Percentiles rank a stretch among this genome's conserved stretches.
phyloP scores from a whole-genome alignment of 352 stramenopile genomes.

The Globisporangium barbulae region DNA sequence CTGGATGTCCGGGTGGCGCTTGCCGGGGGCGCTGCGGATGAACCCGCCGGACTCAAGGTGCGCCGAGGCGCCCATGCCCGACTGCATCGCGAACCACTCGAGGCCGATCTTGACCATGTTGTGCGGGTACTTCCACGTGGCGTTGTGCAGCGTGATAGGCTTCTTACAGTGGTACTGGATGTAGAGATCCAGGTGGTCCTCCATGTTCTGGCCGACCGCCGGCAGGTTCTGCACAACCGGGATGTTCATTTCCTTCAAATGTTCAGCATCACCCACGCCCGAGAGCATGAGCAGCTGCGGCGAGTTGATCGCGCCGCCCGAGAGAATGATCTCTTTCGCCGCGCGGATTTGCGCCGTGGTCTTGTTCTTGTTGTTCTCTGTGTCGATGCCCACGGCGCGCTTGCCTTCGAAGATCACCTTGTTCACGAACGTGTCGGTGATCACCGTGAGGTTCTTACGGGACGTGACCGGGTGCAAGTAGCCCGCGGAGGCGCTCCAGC shows the following conservation, averaged over 20 bases:
- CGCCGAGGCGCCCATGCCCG: slow-evolving; percentile 69
- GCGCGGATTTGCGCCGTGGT: slow-evolving; percentile 45
- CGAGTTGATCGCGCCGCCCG: slow-evolving; percentile 86
- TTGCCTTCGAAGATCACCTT: slow-evolving; percentile 84
- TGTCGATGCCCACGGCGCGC: slow-evolving; percentile 71
- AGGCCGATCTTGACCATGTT: slow-evolving; percentile 84
- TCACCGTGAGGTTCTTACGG: slow-evolving; percentile 68
- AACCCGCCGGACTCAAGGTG: slow-evolving; percentile 87
- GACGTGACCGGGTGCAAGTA: slow-evolving; percentile 73
- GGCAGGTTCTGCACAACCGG: slow-evolving; percentile 73
- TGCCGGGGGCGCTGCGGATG: slow-evolving; percentile 73
- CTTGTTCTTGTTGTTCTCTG: slow-evolving; percentile 62
- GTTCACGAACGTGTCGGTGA: slow-evolving; percentile 82
- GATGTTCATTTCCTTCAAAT: slow-evolving; percentile 73
- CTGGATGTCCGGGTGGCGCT: slow-evolving; percentile 85
- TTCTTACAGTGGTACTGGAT: slow-evolving; percentile 88
- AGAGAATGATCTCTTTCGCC: slow-evolving; percentile 87
- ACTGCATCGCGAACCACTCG: slow-evolving; percentile 77
- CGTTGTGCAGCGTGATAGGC: slow-evolving; percentile 88
- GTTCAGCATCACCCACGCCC: slow-evolving; percentile 71
- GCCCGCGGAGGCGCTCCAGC: slow-evolving; percentile 73
- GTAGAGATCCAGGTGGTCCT: slow-evolving; percentile 88
- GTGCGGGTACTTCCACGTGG: slow-evolving; percentile 88
- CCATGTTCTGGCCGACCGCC: slow-evolving; percentile 85
- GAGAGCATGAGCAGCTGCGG: slow-evolving; percentile 88